Percentiles rank a stretch among this genome's conserved stretches.
phyloP scores from a whole-genome alignment of 768 basidiomycete species.

The Suillus luteus region DNA sequence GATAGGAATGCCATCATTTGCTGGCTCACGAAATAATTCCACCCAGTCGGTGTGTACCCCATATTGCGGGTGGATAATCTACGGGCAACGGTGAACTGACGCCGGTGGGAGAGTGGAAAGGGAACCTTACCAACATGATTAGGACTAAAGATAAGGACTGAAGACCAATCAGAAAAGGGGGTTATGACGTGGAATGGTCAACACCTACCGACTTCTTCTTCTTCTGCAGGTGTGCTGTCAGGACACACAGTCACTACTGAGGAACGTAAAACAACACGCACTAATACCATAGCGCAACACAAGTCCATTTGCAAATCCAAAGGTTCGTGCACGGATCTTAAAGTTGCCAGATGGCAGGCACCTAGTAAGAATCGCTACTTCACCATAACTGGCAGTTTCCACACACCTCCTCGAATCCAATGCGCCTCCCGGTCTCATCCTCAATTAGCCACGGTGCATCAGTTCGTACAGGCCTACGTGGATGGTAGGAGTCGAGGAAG shows the following conservation, averaged over 20 bases:
- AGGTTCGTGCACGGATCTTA: constrained; percentile 46
- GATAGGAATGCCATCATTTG: neutral
- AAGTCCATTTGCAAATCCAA: constrained; percentile 56
- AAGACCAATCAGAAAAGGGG: constrained; percentile 6
- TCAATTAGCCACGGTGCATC: constrained; percentile 60
- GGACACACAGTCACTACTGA: constrained; percentile 4
- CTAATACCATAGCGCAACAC: constrained; percentile 51
- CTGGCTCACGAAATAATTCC: constrained; percentile 55
- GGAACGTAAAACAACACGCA: constrained; percentile 22
- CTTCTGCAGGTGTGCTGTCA: constrained; percentile 33
- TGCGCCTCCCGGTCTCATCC: constrained; percentile 49
- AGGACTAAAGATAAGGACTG: constrained; percentile 65
- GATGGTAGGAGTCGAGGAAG: constrained; percentile 49
- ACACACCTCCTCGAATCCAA: constrained; percentile 53
- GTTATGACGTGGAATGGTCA: neutral
- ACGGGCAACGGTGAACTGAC: constrained; percentile 8
- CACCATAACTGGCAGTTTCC: neutral
- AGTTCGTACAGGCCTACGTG: constrained; percentile 45
- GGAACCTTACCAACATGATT: constrained; percentile 56
- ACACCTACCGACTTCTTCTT: constrained; percentile 53
- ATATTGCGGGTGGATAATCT: constrained; percentile 60
- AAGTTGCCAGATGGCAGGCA: neutral
- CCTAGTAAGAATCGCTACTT: constrained; percentile 3
- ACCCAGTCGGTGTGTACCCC: constrained; percentile 64
- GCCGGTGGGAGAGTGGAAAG: neutral